phyloP scores from a whole-genome alignment of 73 alveolate species.

The Tetrahymena elliotti region DNA sequence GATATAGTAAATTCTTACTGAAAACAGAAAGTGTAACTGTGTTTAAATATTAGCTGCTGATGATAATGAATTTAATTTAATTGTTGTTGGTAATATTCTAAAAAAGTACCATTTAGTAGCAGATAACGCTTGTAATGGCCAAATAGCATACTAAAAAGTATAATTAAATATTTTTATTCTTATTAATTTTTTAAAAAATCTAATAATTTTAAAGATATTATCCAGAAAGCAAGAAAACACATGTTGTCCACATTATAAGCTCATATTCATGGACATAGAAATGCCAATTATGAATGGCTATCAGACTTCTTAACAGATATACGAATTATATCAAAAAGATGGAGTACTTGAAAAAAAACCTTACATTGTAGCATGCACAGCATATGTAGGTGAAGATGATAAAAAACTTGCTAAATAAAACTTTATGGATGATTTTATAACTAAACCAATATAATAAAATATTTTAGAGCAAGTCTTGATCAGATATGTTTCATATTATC shows the following conservation, averaged over 20 bases:
- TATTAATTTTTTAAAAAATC: neutral
- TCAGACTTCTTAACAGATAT: slow-evolving; percentile 3
- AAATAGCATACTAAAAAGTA: neutral
- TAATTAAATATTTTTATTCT: neutral
- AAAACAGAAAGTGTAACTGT: slow-evolving; percentile 11
- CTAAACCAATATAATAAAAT: neutral
- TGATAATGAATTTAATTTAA: slow-evolving; percentile 16
- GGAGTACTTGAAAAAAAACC: neutral
- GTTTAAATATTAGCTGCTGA: slow-evolving; percentile 16
- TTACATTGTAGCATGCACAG: slow-evolving; percentile 23
- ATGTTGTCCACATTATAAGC: neutral
- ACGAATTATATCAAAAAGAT: neutral
- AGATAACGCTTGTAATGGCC: neutral
- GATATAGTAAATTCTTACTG: neutral
- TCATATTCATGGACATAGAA: slow-evolving; percentile 22
- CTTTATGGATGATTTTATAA: neutral
- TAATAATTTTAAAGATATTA: neutral
- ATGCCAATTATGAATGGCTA: slow-evolving; percentile 44
- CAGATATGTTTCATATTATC: neutral
- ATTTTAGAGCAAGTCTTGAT: neutral
- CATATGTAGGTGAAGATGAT: slow-evolving; percentile 11
- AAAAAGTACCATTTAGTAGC: neutral
- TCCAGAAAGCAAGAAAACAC: neutral
- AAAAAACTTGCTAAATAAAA: neutral
- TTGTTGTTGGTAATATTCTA: neutral